Evolutionary conservation across 1,139 yeast genomes (phyloP), one percentile per base, ranked within the genome.

Genomic region (Arxiozyma heterogenica): DNA sequence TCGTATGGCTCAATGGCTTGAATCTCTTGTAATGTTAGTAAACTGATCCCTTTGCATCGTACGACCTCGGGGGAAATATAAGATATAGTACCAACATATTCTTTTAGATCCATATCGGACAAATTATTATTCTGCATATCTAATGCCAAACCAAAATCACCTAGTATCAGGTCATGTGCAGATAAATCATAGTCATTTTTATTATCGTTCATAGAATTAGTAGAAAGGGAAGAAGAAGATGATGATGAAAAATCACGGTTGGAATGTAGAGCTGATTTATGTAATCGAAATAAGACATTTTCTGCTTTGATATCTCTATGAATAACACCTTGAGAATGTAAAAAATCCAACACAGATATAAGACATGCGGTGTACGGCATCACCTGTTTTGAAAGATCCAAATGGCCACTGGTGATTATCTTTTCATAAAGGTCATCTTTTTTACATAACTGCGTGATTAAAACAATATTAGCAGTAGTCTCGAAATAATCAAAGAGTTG

Each of bases 281-380:
- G 55, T 47, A 61, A 53, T 52, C 72, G 59, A 63, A 89, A 78
- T 53, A 90, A 72, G 55, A 90, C 79, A 63, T 90, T 90, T 65
- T 90, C 97, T 0, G 96, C 96, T 69, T 90, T 90, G 57, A 90
- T 75, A 67, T 90, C 97, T 54, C 97, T 77, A 67, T 90, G 97
- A 17, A 89, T 86, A 49, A 89, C 81, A 51, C 83, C 82, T 59
- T 85, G 83, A 7, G 75, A 69, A 69, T 89, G 96, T 59, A 89
- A 72, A 63, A 87, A 86, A 17, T 76, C 74, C 49, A 90, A 73
- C 0, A 95, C 93, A 15, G 77, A 72, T 15, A 74, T 58, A 38
- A 78, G 64, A 53, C 78, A 72, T 30, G 72, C 70, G 49, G 78
- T 67, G 52, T 77, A 70, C 17, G 75, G 73, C 12, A 70, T 73